These are phyloP conservation scores for Solanum bulbocastanum DNA, from an alignment of 257 asterid genomes.

Conservation along the genomic window DNA sequence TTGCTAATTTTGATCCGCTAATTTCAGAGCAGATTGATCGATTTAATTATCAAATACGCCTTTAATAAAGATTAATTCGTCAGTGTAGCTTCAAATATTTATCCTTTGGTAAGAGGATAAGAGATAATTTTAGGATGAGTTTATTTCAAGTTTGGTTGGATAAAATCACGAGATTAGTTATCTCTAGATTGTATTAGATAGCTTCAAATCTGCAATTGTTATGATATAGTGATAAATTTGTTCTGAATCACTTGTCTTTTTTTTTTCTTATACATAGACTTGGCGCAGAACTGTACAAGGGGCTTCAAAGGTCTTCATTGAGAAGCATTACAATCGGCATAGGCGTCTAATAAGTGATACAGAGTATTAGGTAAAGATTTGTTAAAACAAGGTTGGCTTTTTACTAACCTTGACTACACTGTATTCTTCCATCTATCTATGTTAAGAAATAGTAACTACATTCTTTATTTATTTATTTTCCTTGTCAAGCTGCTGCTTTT, in stretches of 20 bases:
- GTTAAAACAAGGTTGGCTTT: background rate
- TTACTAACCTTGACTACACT: background rate
- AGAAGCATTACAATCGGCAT: constrained; percentile 72
- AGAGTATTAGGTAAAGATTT: constrained; percentile 4
- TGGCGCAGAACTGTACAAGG: constrained; percentile 77
- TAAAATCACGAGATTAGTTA: too few species aligned
- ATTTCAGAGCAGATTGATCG: background rate
- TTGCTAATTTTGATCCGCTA: background rate
- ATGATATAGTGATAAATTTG: background rate
- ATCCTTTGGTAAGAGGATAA: too few species aligned
- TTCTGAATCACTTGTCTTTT: background rate
- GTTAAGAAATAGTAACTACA: background rate
- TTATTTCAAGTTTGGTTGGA: background rate
- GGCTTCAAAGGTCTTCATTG: constrained; percentile 75
- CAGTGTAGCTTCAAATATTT: too few species aligned
- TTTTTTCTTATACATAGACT: constrained; percentile 25
- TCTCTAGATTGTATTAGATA: too few species aligned
- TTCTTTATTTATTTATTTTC: background rate
- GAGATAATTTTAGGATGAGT: background rate
- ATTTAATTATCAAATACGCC: background rate
- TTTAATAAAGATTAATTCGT: too few species aligned
- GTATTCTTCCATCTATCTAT: background rate
- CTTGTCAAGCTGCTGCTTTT: background rate
- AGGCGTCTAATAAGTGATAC: constrained; percentile 54
- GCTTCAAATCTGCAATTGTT: background rate